Evolutionary conservation across 345 rosid species (phyloP), one percentile per base, ranked within the genome.

Genomic region (Capsella bursapastoris): DNA sequence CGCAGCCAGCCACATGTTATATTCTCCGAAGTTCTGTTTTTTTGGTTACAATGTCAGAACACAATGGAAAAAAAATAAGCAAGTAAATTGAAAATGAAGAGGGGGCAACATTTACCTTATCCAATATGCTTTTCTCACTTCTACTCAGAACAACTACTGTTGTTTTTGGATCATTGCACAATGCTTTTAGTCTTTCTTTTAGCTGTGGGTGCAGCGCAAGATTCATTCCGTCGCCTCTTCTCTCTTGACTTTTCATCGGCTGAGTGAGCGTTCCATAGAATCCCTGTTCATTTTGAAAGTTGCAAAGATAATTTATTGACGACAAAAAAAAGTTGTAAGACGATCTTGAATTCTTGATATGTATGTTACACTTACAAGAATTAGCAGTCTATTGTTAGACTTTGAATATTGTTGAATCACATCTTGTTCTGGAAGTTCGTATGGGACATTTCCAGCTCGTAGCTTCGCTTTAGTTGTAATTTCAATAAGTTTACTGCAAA

Each of bases 121-220:
- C 99, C 82, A 95, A 81, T 78, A 76, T 64, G 51, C 0, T 32
- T 72, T 91, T 86, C 63, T 77, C 83, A 57, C 99, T 90, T 64
- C 98, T 97, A 64, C 99, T 95, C 32, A 95, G 86, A 63, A 92
- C 90, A 70, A 95, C 91, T 10, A 95, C 78, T 4, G 97, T 92
- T 14, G 96, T 92, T 45, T 84, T 88, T 34, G 82, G 79, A 86
- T 92, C 98, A 41, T 61, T 78, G 86, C 96, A 89, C 32, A 95
- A 82, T 58, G 60, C 81, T 40, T 73, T 84, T 55, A 95, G 79
- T 15, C 82, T 72, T 66, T 81, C 91, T 73, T 83, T 79, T 22
- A 90, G 59, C 47, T 86, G 89, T 0, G 94, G 97, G 56, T 92
- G 99, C 85, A 95, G 80, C 64, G 92, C 90, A 38, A 89, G 88